phyloP scores from a whole-genome alignment of 228 moss, liverwort and hornwort genomes.

The Sphagnum magellanicum region DNA sequence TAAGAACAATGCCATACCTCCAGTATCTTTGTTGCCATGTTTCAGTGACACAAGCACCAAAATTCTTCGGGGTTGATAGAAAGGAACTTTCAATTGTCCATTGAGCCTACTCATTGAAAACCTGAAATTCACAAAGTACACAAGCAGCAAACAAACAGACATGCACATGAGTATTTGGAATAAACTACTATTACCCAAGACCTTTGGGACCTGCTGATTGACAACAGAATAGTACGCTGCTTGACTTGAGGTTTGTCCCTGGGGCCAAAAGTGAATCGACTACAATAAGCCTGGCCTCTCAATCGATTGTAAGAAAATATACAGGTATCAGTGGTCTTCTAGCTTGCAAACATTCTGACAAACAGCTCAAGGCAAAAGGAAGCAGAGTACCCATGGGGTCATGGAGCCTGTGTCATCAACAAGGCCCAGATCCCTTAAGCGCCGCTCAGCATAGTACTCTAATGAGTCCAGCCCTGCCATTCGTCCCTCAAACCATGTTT shows the following conservation, averaged over 20 bases:
- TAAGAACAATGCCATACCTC: no score
- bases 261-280: neutral
- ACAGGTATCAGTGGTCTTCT: no score
- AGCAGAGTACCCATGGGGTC: slow-evolving; percentile 78
- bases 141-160: neutral
- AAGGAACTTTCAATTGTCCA: no score
- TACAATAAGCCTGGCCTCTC: neutral
- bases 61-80: no score
- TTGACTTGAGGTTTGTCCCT: neutral
- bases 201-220: neutral
- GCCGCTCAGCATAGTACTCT: slow-evolving; percentile 90
- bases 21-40: no score
- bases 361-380: neutral
- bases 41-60: no score
- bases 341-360: neutral
- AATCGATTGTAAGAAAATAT: no score
- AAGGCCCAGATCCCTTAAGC: slow-evolving; percentile 82
- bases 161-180: neutral
- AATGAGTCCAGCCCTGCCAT: slow-evolving; percentile 61
- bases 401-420: slow-evolving; percentile 86
- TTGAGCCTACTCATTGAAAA: neutral
- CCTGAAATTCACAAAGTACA: neutral
- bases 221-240: no score
- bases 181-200: neutral
- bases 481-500: slow-evolving; percentile 90